Percentiles rank a stretch among this genome's conserved stretches.
Evolutionary conservation across 345 rosid species (phyloP).

Genomic region (Acer campestre): DNA sequence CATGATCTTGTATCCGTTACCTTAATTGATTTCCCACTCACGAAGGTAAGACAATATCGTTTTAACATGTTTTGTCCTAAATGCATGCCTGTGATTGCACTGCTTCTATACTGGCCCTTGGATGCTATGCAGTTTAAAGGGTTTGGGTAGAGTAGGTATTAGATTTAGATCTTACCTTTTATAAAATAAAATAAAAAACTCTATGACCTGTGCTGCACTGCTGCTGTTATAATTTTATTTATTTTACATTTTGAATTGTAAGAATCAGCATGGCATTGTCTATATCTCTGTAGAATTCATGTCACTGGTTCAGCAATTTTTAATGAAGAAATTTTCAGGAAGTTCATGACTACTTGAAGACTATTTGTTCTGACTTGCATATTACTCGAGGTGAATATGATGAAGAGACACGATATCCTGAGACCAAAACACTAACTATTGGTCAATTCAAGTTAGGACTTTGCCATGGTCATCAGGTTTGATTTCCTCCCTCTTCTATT

Average conservation of each 20-base stretch:
- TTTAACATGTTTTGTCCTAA: constrained; percentile 4
- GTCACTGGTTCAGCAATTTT: constrained; percentile 18
- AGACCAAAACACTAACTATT: constrained; percentile 80
- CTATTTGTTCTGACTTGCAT: constrained; percentile 88
- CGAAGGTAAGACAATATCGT: background rate
- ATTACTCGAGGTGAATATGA: constrained; percentile 86
- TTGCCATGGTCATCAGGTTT: constrained; percentile 97
- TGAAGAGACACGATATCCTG: constrained; percentile 81
- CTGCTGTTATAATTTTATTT: background rate
- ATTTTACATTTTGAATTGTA: background rate
- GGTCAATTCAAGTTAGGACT: constrained; percentile 95
- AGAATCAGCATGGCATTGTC: background rate
- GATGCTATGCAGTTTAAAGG: background rate
- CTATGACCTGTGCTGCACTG: background rate
- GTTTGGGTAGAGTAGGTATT: background rate
- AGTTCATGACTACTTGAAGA: constrained; percentile 93
- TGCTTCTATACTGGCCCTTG: background rate
- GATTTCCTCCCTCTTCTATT: constrained; percentile 9
- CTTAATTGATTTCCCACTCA: background rate
- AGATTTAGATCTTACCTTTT: background rate
- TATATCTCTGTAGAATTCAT: background rate
- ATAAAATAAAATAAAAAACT: background rate
- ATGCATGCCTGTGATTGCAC: background rate
- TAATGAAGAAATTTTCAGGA: constrained; percentile 48
- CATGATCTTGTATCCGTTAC: constrained; percentile 4